Base-by-base conservation (phyloP, 2,329 filamentous ascomycete genomes). In the Pseudocercospora vitis region DNA sequence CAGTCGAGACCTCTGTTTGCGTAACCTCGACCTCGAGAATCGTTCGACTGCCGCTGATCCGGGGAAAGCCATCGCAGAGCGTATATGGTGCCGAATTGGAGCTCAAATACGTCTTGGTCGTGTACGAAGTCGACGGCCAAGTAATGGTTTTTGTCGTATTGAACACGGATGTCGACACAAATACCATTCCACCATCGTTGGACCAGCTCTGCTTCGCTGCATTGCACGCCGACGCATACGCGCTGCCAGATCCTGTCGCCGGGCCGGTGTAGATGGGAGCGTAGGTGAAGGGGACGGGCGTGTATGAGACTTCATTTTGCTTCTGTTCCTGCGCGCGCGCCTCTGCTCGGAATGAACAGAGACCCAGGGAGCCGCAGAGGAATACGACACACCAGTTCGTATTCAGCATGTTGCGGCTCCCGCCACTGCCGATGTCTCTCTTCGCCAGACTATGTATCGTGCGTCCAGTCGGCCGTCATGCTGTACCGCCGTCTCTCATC, bases 21-120 rank as follows among this genome's bases (percentile, higher is more conserved):
- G 45, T 33, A 3, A 50, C 24, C 7, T 37, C 23, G 5, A 32
- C 24, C 16, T 9, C 42, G n/a, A 31, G 39, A 8, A 55, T 42
- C 7, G 28, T 56, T 19, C 56, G 61, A 45, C 37, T 46, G 29
- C 56, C 61, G 44, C 61, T 39, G 9, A 64, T 50, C 8, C 62
- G 56, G 5, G 59, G 61, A 18, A 29, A 63, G 19, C 59, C 59
- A 50, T 64, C 62, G 33, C 62, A 64, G 6, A 64, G 59, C 4
- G 59, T 62, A 48, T 56, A 62, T 3, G 57, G 51, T 8, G 26
- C 37, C n/a, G 4, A 21, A 33, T 44, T 21, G 1, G 19, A 6
- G 47, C 52, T 40, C 29, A 55, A 37, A 33, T 39, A 40, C 18
- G 52, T 55, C 7, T 46, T 32, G 3, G 52, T 55, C 21, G 52